Percentiles rank a stretch among this genome's conserved stretches.
These are phyloP conservation scores for Albophoma yamanashiensis DNA, from an alignment of 2,329 filamentous ascomycete species.

Conservation along the genomic window DNA sequence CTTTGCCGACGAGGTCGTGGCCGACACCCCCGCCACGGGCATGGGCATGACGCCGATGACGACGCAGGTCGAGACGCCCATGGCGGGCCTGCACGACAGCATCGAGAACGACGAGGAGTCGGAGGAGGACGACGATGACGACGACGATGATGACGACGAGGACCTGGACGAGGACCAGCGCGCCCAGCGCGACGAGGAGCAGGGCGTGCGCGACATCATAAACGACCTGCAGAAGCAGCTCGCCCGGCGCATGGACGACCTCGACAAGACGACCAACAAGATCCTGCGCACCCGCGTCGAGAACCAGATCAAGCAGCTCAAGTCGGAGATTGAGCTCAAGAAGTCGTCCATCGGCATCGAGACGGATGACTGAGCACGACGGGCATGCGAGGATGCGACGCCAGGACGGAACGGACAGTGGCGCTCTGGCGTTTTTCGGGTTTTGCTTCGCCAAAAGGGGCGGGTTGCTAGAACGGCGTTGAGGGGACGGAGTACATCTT, in stretches of 20 bases:
- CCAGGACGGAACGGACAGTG: neutral
- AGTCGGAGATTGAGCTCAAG: conserved; percentile 33
- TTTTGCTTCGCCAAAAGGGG: neutral
- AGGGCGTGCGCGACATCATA: conserved; percentile 45
- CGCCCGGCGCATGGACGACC: conserved; percentile 30
- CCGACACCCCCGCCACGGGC: conserved; percentile 31
- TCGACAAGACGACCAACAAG: conserved; percentile 30
- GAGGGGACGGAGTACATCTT: neutral
- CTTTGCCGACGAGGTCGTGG: conserved; percentile 29
- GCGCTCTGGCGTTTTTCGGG: neutral
- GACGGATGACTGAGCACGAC: conserved; percentile 18
- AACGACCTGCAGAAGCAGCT: conserved; percentile 41
- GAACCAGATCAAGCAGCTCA: conserved; percentile 35
- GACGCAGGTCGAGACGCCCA: conserved; percentile 32
- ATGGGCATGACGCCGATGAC: conserved; percentile 33
- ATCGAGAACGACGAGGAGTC: conserved; percentile 30
- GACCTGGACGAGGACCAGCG: conserved; percentile 44
- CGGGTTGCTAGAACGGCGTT: neutral
- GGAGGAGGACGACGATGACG: conserved; percentile 31
- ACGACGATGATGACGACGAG: conserved; percentile 40
- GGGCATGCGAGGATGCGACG: neutral
- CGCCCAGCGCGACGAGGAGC: conserved; percentile 36
- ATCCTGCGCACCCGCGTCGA: conserved; percentile 41
- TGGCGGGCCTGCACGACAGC: conserved; percentile 29
- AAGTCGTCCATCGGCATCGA: conserved; percentile 32